Percentiles rank a stretch among this genome's conserved stretches.
These are phyloP conservation scores for Phtheirospermum japonicum DNA, from an alignment of 257 asterid genomes.

Conservation along the genomic window DNA sequence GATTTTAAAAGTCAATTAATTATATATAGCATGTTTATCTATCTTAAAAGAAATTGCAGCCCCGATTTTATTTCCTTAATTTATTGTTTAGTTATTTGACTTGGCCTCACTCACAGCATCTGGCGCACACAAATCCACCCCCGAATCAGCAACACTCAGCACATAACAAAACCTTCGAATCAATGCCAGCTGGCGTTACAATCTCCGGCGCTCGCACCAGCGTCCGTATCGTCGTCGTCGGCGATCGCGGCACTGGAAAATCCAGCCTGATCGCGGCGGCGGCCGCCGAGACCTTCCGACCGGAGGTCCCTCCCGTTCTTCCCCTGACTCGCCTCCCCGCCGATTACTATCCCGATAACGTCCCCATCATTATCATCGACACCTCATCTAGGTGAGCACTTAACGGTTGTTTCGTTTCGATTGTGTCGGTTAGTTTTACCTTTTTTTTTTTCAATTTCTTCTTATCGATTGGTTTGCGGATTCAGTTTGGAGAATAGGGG, in stretches of 20 bases:
- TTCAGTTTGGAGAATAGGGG: slow-evolving; percentile 92
- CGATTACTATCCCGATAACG: slow-evolving; percentile 83
- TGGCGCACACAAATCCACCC: slow-evolving; percentile 23
- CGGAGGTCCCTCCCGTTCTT: slow-evolving; percentile 83
- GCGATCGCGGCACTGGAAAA: slow-evolving; percentile 94
- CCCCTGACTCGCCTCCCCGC: slow-evolving; percentile 95
- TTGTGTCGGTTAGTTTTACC: background rate
- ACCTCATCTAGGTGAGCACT: slow-evolving; percentile 75
- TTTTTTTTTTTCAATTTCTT: background rate
- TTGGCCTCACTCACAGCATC: slow-evolving; percentile 8
- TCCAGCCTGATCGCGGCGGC: slow-evolving; percentile 92
- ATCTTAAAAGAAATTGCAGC: no score
- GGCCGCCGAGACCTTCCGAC: slow-evolving; percentile 76
- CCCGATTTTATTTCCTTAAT: no score
- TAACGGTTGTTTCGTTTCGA: background rate
- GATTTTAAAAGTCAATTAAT: no score
- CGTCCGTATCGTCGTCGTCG: slow-evolving; percentile 90
- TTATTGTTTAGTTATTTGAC: slow-evolving; percentile 1
- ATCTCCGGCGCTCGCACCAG: slow-evolving; percentile 53
- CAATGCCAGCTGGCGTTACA: slow-evolving; percentile 55
- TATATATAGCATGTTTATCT: no score
- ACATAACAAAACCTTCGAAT: slow-evolving; percentile 26
- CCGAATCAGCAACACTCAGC: slow-evolving; percentile 18
- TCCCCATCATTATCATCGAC: slow-evolving; percentile 78
- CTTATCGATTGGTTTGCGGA: slow-evolving; percentile 24